Evolutionary conservation across 2,329 filamentous ascomycete genomes (phyloP), one percentile per base, ranked within the genome.

Genomic region (Penicillium brasilianum): DNA sequence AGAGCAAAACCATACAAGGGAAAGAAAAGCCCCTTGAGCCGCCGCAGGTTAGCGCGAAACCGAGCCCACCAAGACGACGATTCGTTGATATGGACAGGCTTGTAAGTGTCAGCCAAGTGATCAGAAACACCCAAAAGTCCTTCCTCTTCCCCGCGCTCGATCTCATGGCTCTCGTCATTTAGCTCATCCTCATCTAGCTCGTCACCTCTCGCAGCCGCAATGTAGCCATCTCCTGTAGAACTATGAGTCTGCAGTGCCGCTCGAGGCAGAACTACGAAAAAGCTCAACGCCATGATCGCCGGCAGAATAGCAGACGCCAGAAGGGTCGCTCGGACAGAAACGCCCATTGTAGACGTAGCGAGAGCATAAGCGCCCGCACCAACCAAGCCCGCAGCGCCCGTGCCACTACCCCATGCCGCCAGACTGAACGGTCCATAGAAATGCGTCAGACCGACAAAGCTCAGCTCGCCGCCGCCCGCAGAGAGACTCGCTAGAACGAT

Each of bases 371-470:
- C 83, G 0, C 93, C 93, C 0, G 94, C 92, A 5, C 95, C 95
- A 0, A 94, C 83, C 59, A 99, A 77, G 0, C 94, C 94, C 0
- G 94, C 94, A 0, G 90, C 94, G 1, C 94, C 94, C 0, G 94
- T 97, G 0, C 94, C 94, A 65, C 90, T 94, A 0, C 92, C 91
- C 95, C 95, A 99, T 37, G 92, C 89, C 0, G 93, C 93, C 18
- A 98, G 83, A 69, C 92, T 92, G 77, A 91, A 89, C 9, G 87
- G 88, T 0, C 94, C 95, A 71, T 98, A 98, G 80, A 90, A 97
- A 75, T 98, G 94, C 14, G 94, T 96, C 71, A 99, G 79, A 1
- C 92, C 90, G 6, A 99, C 81, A 73, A 98, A 97, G 76, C 90
- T 96, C 61, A 97, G 82, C 80, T 98, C 95, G 34, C 95, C 95